Conservation (phyloP, 2,329 filamentous ascomycete species). For the Pseudofabraea citricarpa region DNA sequence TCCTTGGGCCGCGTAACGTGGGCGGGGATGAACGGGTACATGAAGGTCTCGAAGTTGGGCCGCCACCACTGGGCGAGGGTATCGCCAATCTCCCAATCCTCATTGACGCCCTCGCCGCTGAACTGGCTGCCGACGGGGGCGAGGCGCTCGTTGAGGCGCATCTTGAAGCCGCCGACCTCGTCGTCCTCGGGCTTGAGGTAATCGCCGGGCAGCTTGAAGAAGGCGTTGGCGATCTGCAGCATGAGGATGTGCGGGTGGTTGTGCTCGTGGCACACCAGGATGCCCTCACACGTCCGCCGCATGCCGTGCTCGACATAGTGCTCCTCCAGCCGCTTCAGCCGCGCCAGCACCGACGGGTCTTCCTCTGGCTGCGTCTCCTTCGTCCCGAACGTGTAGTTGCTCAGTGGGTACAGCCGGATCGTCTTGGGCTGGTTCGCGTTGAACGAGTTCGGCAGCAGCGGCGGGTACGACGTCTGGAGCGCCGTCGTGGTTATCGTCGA, state of each 20-base stretch:
- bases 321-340: slow-evolving; percentile 90
- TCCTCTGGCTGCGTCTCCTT: slow-evolving; percentile 98
- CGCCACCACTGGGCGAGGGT: slow-evolving; percentile 98
- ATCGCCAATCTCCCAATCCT: slow-evolving; percentile 92
- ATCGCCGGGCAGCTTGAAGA: slow-evolving; percentile 98
- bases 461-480: slow-evolving; percentile 73
- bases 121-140: slow-evolving; percentile 83
- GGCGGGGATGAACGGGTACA: slow-evolving; percentile 97
- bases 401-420: slow-evolving; percentile 88
- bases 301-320: slow-evolving; percentile 91
- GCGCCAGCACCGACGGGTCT: slow-evolving; percentile 89
- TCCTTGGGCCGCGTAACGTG: slow-evolving; percentile 97
- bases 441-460: slow-evolving; percentile 77
- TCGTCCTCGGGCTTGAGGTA: slow-evolving; percentile 87
- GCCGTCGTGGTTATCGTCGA: slow-evolving; percentile 76
- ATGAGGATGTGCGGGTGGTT: slow-evolving; percentile 98
- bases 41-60: slow-evolving; percentile 98
- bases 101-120: slow-evolving; percentile 79
- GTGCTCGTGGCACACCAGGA: slow-evolving; percentile 97
- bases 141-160: slow-evolving; percentile 84
- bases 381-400: slow-evolving; percentile 98
- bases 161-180: slow-evolving; percentile 92
- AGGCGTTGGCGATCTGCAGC: slow-evolving; percentile 98
- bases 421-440: slow-evolving; percentile 84
- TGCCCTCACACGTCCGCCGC: slow-evolving; percentile 94